phyloP scores from a whole-genome alignment of 1,284 basidiomycete species.

The Tilletia indica region DNA sequence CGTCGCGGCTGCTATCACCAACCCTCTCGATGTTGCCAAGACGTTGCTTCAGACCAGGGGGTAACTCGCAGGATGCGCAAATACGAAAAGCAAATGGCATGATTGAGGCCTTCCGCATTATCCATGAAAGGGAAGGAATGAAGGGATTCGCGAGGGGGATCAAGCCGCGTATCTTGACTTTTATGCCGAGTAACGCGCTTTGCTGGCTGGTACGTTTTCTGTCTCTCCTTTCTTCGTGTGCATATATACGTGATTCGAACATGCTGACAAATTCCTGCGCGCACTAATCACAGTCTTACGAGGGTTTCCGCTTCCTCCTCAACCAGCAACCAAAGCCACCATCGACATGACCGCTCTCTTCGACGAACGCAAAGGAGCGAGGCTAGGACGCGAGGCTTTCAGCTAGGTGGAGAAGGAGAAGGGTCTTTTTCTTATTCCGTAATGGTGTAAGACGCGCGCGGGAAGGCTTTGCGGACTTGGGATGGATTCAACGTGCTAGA shows the following conservation, averaged over 20 bases:
- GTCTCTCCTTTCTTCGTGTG: background rate
- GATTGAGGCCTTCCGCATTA: constrained; percentile 82
- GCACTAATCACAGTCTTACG: constrained; percentile 38
- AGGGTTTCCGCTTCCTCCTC: constrained; percentile 54
- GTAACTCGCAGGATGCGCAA: constrained; percentile 74
- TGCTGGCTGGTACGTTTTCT: constrained; percentile 71
- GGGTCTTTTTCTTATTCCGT: too few species aligned
- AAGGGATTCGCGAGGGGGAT: constrained; percentile 84
- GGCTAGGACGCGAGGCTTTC: too few species aligned
- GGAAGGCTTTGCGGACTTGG: too few species aligned
- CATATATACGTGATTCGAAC: too few species aligned
- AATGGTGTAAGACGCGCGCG: too few species aligned
- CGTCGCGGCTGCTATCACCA: constrained; percentile 91
- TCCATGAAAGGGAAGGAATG: constrained; percentile 78
- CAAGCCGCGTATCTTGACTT: constrained; percentile 86
- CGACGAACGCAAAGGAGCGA: background rate
- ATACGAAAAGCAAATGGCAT: constrained; percentile 83
- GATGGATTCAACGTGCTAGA: too few species aligned
- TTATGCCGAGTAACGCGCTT: constrained; percentile 94
- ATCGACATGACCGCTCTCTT: background rate
- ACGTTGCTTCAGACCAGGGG: constrained; percentile 89
- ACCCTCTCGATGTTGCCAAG: constrained; percentile 97
- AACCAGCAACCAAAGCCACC: constrained; percentile 30
- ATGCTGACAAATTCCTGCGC: background rate
- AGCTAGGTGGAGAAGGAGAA: too few species aligned